A percentile compares a stretch with the other conserved stretches of the same genome.
Conservation (phyloP, 768 basidiomycete species). For the Mycena rosella region DNA sequence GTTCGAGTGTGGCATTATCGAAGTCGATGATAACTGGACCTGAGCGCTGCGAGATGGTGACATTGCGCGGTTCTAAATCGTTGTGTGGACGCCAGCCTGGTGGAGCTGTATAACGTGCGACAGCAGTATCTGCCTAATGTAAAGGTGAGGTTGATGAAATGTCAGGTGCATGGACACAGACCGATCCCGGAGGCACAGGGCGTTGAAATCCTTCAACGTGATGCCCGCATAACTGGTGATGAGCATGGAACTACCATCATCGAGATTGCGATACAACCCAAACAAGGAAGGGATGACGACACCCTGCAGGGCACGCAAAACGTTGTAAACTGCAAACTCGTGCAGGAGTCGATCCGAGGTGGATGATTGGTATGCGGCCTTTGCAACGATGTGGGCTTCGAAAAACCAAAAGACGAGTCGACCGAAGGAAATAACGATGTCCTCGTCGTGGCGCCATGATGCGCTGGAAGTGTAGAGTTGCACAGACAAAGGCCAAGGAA, state of each 20-base stretch:
- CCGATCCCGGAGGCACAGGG: conserved; percentile 2
- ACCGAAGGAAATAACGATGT: conserved; percentile 17
- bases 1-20: conserved; percentile 6
- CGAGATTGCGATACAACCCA: conserved; percentile 5
- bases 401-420: conserved; percentile 17
- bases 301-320: conserved; percentile 10
- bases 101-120: conserved; percentile 3
- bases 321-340: conserved; percentile 12
- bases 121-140: conserved; percentile 7
- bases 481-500: background rate
- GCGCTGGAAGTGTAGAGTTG: conserved; percentile 10
- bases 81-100: conserved; percentile 10
- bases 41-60: background rate
- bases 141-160: conserved; percentile 1
- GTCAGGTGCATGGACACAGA: conserved; percentile 3
- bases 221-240: conserved; percentile 3
- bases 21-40: conserved; percentile 11
- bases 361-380: conserved; percentile 12
- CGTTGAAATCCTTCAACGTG: conserved; percentile 4
- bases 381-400: conserved; percentile 11
- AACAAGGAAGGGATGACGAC: conserved; percentile 6
- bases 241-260: conserved; percentile 6
- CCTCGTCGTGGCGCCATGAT: conserved; percentile 9
- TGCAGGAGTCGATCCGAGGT: conserved; percentile 17
- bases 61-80: conserved; percentile 11